A percentile compares a stretch with the other conserved stretches of the same genome.
Conservation (phyloP, 176 grass and related monocot species). For the Tillandsia fasciculata region DNA sequence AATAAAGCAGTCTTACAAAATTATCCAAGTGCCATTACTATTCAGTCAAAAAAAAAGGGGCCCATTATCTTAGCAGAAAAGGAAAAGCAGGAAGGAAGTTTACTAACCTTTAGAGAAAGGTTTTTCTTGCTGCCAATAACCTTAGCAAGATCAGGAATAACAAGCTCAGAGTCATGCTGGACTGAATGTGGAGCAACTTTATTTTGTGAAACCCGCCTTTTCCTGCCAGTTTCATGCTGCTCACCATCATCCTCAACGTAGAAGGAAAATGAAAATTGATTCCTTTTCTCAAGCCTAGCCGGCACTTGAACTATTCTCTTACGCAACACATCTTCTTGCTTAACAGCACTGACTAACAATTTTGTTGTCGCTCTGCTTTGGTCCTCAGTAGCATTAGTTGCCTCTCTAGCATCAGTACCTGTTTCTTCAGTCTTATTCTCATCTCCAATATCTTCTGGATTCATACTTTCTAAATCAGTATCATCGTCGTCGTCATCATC, state of each 20-base stretch:
- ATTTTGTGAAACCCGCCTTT: slow-evolving; percentile 29
- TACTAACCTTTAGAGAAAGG: slow-evolving; percentile 45
- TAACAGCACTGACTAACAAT: slow-evolving; percentile 40
- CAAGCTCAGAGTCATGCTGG: slow-evolving; percentile 42
- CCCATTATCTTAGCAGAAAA: background rate
- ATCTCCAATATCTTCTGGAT: slow-evolving; percentile 40
- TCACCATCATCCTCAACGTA: slow-evolving; percentile 49
- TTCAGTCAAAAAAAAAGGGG: too few species aligned
- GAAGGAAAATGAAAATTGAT: slow-evolving; percentile 66
- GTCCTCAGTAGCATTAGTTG: slow-evolving; percentile 35
- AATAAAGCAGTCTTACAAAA: background rate
- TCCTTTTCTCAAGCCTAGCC: slow-evolving; percentile 72
- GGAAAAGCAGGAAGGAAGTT: slow-evolving; percentile 15
- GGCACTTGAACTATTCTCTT: slow-evolving; percentile 49
- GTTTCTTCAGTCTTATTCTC: slow-evolving; percentile 53
- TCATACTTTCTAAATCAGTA: slow-evolving; percentile 43
- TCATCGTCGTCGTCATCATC: slow-evolving; percentile 46
- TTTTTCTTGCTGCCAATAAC: slow-evolving; percentile 48
- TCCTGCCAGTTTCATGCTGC: slow-evolving; percentile 21
- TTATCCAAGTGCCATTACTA: background rate
- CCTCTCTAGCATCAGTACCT: slow-evolving; percentile 45
- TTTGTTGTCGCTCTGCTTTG: slow-evolving; percentile 43
- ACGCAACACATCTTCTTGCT: slow-evolving; percentile 21
- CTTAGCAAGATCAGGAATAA: slow-evolving; percentile 65
- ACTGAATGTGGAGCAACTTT: slow-evolving; percentile 23